Conservation (phyloP, 208 protist genomes). For the Leishmania arabica region DNA sequence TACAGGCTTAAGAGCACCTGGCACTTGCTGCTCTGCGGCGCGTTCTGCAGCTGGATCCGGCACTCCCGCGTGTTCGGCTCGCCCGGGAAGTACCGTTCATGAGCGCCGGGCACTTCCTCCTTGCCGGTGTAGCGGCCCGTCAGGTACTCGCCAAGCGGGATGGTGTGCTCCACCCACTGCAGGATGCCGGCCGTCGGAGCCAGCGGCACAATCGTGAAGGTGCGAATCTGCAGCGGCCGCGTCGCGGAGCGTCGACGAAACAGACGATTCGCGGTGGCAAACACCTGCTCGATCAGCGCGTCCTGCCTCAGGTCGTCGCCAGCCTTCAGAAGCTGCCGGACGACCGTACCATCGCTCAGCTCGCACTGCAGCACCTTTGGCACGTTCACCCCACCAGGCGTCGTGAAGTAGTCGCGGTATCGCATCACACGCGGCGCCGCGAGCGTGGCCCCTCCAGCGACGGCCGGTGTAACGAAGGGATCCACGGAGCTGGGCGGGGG, state of each 20-base stretch:
- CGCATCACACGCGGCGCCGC: conserved; percentile 33
- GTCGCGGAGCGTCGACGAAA: conserved; percentile 18
- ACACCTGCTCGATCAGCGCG: conserved; percentile 97
- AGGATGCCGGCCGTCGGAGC: conserved; percentile 90
- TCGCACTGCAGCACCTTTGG: conserved; percentile 92
- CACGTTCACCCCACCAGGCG: conserved; percentile 94
- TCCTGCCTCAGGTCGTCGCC: conserved; percentile 97
- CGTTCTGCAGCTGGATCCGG: conserved; percentile 45
- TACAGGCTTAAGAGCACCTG: conserved; percentile 71
- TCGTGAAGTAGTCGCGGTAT: conserved; percentile 73
- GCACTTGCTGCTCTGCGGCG: conserved; percentile 9
- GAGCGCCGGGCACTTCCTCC: conserved; percentile 49
- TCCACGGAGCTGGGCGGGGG: conserved; percentile 45
- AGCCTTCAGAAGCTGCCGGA: conserved; percentile 90
- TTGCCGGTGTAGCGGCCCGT: conserved; percentile 43
- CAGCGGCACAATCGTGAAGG: conserved; percentile 95
- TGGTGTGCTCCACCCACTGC: conserved; percentile 93
- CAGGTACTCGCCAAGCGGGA: conserved; percentile 90
- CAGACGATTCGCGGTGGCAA: conserved; percentile 85
- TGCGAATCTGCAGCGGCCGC: conserved; percentile 68
- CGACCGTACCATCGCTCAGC: conserved; percentile 75
- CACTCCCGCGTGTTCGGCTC: conserved; percentile 68
- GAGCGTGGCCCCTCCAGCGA: neutral
- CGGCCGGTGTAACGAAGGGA: neutral
- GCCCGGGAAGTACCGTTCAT: conserved; percentile 85